Percentiles rank a stretch among this genome's conserved stretches.
These are phyloP conservation scores for Blastocystis sp. DNA, from an alignment of 352 stramenopile genomes.

Conservation along the genomic window DNA sequence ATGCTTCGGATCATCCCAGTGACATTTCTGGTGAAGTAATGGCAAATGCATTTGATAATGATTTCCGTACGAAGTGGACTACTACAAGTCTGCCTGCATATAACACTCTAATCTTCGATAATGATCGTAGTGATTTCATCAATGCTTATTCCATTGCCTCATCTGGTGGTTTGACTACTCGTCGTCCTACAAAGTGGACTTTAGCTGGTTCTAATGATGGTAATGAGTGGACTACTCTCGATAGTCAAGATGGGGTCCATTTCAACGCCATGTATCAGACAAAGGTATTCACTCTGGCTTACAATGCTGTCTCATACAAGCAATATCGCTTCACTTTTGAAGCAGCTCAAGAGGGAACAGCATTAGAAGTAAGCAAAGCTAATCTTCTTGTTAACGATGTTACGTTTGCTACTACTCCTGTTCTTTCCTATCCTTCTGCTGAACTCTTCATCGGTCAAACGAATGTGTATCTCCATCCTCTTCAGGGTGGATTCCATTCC, in stretches of 20 bases:
- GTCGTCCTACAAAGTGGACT: constrained; percentile 4
- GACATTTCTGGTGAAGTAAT: not conserved
- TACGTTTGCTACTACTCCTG: not conserved
- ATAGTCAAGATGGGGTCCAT: not conserved
- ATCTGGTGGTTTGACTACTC: not conserved
- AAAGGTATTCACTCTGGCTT: not conserved
- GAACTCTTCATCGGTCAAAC: constrained; percentile 11
- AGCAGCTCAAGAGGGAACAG: not conserved
- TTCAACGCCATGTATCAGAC: constrained; percentile 29
- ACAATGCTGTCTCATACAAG: constrained; percentile 20
- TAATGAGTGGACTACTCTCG: not conserved
- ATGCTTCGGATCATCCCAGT: not conserved
- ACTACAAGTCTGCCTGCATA: constrained; percentile 12
- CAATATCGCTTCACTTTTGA: constrained; percentile 4
- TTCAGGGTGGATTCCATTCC: not conserved
- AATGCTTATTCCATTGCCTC: constrained; percentile 44
- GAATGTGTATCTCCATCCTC: not conserved
- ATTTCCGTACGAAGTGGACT: constrained; percentile 42
- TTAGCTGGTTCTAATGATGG: constrained; percentile 41
- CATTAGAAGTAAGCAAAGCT: not conserved
- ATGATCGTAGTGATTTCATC: constrained; percentile 38
- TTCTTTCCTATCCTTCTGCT: not conserved
- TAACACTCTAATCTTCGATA: not conserved
- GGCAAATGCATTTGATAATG: constrained; percentile 21
- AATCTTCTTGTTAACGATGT: not conserved